Conservation (phyloP, 2,329 filamentous ascomycete genomes). For the Fusarium torulosum region DNA sequence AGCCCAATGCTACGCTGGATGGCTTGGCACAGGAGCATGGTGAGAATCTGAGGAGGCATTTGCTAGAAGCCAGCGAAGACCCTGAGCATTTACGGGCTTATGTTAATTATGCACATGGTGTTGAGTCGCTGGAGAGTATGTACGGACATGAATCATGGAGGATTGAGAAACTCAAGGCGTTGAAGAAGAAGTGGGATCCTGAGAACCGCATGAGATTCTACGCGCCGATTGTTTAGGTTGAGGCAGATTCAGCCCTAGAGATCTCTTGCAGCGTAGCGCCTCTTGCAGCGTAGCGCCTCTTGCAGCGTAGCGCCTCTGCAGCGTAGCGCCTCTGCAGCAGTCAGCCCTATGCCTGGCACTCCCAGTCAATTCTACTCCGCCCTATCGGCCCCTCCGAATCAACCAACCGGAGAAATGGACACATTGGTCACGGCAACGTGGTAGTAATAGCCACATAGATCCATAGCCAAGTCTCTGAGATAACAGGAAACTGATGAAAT, state of each 20-base stretch:
- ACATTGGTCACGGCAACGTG: not conserved
- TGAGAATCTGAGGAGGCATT: slow-evolving; percentile 9
- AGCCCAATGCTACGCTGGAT: slow-evolving; percentile 26
- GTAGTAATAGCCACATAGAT: not conserved
- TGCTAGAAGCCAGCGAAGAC: slow-evolving; percentile 22
- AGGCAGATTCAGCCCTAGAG: slow-evolving; percentile 6
- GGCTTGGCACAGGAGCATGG: slow-evolving; percentile 26
- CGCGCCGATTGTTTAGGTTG: slow-evolving; percentile 36
- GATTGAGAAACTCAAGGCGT: slow-evolving; percentile 55
- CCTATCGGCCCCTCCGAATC: not conserved
- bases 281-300: not conserved
- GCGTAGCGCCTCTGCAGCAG: not conserved
- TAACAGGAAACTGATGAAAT: not conserved
- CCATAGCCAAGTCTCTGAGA: slow-evolving; percentile 1
- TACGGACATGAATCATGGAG: slow-evolving; percentile 52
- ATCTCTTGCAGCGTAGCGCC: not conserved
- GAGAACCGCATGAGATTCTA: slow-evolving; percentile 47
- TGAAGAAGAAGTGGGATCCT: slow-evolving; percentile 64
- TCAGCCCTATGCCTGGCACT: slow-evolving; percentile 12
- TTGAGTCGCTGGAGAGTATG: slow-evolving; percentile 18
- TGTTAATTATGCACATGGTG: slow-evolving; percentile 39
- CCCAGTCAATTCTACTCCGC: not conserved
- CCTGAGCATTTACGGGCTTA: slow-evolving; percentile 25
- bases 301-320: not conserved
- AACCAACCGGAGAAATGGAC: not conserved